Conservation (phyloP, 208 protist species). For the Wallacemonas rigidus region DNA sequence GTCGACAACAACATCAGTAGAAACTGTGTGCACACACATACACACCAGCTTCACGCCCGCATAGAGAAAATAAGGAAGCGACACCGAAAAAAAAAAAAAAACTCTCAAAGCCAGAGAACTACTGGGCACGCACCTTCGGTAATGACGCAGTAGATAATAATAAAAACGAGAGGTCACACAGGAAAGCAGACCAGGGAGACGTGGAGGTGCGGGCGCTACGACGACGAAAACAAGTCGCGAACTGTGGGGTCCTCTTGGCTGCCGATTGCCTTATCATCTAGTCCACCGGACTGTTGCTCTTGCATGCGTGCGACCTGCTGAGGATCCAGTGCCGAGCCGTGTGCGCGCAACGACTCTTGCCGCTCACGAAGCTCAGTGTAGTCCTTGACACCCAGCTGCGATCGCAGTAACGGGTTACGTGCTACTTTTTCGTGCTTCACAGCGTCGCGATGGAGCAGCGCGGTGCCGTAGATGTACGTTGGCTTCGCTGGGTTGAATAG, state of each 20-base stretch:
- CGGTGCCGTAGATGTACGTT: constrained; percentile 81
- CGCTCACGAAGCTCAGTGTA: constrained; percentile 69
- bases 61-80: too few species aligned
- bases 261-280: constrained; percentile 46
- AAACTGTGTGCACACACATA: too few species aligned
- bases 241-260: constrained; percentile 46
- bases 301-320: constrained; percentile 60
- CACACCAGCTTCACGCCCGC: too few species aligned
- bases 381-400: constrained; percentile 59
- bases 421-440: constrained; percentile 51
- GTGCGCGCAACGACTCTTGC: constrained; percentile 47
- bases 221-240: constrained; percentile 30
- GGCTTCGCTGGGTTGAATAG: constrained; percentile 49
- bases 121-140: too few species aligned
- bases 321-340: constrained; percentile 48
- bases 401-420: constrained; percentile 72
- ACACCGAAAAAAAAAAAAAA: too few species aligned
- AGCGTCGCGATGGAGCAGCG: constrained; percentile 71
- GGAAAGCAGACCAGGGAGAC: not conserved
- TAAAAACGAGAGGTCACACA: constrained; percentile 16
- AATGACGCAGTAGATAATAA: constrained; percentile 3
- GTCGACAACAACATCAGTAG: too few species aligned
- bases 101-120: too few species aligned
- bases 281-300: constrained; percentile 34
- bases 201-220: constrained; percentile 7